phyloP scores from a whole-genome alignment of 768 basidiomycete genomes.

The Pisolithus tinctorius region DNA sequence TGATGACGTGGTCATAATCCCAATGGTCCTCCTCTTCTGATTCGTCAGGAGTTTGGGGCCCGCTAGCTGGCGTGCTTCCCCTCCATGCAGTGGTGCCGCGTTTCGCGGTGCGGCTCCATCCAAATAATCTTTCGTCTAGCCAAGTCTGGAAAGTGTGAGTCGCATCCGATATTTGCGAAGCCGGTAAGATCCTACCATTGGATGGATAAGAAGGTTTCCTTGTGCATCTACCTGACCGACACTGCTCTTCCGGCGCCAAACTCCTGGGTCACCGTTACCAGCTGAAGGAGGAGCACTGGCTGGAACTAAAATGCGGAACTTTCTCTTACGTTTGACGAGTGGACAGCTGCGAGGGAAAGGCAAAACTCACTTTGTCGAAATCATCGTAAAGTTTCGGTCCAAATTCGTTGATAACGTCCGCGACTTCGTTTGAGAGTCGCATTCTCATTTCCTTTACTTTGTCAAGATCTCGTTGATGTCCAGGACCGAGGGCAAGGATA shows the following conservation, averaged over 20 bases:
- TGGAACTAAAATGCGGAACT: slow-evolving; percentile 79
- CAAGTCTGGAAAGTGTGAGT: slow-evolving; percentile 46
- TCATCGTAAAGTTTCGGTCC: slow-evolving; percentile 84
- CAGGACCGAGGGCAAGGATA: slow-evolving; percentile 80
- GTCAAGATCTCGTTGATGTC: slow-evolving; percentile 76
- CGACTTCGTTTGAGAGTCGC: slow-evolving; percentile 76
- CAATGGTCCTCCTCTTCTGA: slow-evolving; percentile 85
- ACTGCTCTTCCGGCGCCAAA: slow-evolving; percentile 76
- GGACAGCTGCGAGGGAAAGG: slow-evolving; percentile 1
- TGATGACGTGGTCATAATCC: slow-evolving; percentile 87
- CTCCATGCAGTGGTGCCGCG: slow-evolving; percentile 86
- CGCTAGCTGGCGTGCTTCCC: slow-evolving; percentile 31
- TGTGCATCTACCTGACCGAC: slow-evolving; percentile 82
- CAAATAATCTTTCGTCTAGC: slow-evolving; percentile 91
- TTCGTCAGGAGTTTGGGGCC: slow-evolving; percentile 61
- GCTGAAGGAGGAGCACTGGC: slow-evolving; percentile 78
- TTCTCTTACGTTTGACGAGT: slow-evolving; percentile 4
- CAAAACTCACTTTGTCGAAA: slow-evolving; percentile 62
- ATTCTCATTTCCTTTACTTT: slow-evolving; percentile 68
- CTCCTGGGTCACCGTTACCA: slow-evolving; percentile 46
- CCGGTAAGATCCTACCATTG: slow-evolving; percentile 50
- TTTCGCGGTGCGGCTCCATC: slow-evolving; percentile 74
- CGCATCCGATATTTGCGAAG: neutral
- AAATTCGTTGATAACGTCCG: slow-evolving; percentile 80
- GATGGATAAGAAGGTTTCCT: slow-evolving; percentile 79